Percentiles rank a stretch among this genome's conserved stretches.
These are phyloP conservation scores for Eremothecium cymbalariae DNA, from an alignment of 1,139 yeast genomes.

Conservation along the genomic window DNA sequence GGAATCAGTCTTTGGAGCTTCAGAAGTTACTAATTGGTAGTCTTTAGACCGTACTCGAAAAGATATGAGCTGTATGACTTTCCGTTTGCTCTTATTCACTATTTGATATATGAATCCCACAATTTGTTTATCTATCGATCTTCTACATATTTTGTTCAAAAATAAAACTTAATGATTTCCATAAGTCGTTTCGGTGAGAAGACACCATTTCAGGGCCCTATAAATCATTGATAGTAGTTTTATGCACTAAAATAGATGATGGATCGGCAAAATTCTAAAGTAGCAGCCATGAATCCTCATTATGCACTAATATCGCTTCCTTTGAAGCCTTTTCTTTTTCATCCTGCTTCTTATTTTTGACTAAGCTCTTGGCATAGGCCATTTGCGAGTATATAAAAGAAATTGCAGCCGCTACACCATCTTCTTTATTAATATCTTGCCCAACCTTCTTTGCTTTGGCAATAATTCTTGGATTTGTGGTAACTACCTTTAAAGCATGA, in stretches of 20 bases:
- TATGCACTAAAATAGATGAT: conserved; percentile 6
- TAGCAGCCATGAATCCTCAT: conserved; percentile 17
- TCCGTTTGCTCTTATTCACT: too few species aligned
- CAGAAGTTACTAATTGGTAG: conserved; percentile 84
- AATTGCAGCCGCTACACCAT: conserved; percentile 75
- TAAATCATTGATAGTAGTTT: conserved; percentile 1
- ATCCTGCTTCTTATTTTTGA: conserved; percentile 27
- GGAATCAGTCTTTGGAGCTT: conserved; percentile 85
- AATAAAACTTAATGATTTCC: too few species aligned
- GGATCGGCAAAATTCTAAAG: conserved; percentile 2
- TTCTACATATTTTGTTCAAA: too few species aligned
- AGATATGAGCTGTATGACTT: too few species aligned
- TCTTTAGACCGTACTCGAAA: not conserved
- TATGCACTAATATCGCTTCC: not conserved
- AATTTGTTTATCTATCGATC: too few species aligned
- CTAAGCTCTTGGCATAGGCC: conserved; percentile 61
- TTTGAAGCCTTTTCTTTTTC: conserved; percentile 2
- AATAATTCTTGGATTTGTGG: conserved; percentile 57
- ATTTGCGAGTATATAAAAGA: conserved; percentile 67
- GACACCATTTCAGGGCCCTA: too few species aligned
- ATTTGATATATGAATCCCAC: too few species aligned
- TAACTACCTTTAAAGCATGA: conserved; percentile 59
- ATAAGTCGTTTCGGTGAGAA: too few species aligned
- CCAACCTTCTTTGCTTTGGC: conserved; percentile 60
- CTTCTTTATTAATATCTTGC: conserved; percentile 52